phyloP scores from a whole-genome alignment of 345 rosid genomes.

The Cochlearia excelsa region DNA sequence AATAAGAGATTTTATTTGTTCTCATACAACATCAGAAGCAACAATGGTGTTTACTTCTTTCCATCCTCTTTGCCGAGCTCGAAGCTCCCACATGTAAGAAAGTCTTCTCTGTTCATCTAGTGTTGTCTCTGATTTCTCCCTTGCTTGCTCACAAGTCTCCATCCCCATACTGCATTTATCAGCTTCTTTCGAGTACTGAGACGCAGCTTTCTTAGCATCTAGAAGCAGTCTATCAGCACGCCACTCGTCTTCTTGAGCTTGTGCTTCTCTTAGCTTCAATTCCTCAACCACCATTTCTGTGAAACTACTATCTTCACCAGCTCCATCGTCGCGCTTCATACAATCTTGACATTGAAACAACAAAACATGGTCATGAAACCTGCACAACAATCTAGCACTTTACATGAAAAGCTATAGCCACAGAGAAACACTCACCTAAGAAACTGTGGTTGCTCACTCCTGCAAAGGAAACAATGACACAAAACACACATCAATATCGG shows the following conservation, averaged over 20 bases:
- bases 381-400: neutral
- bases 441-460: slow-evolving; percentile 50
- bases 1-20: slow-evolving; percentile 4
- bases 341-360: slow-evolving; percentile 44
- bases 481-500: slow-evolving; percentile 5
- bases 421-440: slow-evolving; percentile 41
- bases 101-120: slow-evolving; percentile 47
- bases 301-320: slow-evolving; percentile 45
- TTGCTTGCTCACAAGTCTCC: slow-evolving; percentile 67
- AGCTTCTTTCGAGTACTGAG: slow-evolving; percentile 64
- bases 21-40: slow-evolving; percentile 26
- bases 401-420: slow-evolving; percentile 7
- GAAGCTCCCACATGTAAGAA: slow-evolving; percentile 44
- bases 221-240: slow-evolving; percentile 47
- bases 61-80: slow-evolving; percentile 49
- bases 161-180: slow-evolving; percentile 69
- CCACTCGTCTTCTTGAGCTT: slow-evolving; percentile 46
- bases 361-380: slow-evolving; percentile 4
- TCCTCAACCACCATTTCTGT: slow-evolving; percentile 49
- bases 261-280: slow-evolving; percentile 53
- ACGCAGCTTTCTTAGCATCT: slow-evolving; percentile 66
- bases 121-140: slow-evolving; percentile 56
- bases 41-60: slow-evolving; percentile 27
- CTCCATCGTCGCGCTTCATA: slow-evolving; percentile 42
- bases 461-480: slow-evolving; percentile 31